Evolutionary conservation across 352 stramenopile species (phyloP).

Genomic region (Thraustochytrium sp.): DNA sequence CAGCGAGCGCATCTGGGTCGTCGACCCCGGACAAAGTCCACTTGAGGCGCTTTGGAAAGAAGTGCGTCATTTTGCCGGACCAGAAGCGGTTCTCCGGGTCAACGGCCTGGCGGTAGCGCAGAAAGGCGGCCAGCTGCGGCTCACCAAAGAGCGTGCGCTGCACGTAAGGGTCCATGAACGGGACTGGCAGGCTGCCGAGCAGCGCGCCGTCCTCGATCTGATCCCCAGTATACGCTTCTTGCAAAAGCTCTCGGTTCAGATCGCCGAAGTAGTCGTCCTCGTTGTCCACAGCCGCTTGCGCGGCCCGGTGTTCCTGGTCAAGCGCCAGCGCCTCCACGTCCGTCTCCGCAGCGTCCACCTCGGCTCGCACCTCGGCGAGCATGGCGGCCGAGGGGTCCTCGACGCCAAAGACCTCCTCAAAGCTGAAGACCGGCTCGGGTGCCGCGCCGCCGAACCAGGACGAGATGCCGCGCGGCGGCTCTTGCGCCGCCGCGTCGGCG

Average conservation of each 20-base stretch:
- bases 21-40: background rate
- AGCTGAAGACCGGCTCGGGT: background rate
- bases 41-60: background rate
- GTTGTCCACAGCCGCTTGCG: background rate
- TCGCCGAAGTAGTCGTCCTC: constrained; percentile 26
- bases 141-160: background rate
- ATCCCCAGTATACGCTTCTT: background rate
- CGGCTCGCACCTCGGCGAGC: background rate
- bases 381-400: background rate
- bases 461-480: background rate
- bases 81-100: constrained; percentile 37
- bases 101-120: background rate
- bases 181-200: background rate
- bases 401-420: background rate
- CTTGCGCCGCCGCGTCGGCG: background rate
- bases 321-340: background rate
- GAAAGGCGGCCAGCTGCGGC: background rate
- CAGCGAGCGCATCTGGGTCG: constrained; percentile 5
- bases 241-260: background rate
- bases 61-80: background rate
- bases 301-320: background rate
- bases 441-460: background rate
- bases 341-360: background rate
- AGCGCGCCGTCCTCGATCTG: background rate
- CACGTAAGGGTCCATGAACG: background rate